Percentiles rank a stretch among this genome's conserved stretches.
Evolutionary conservation across 768 basidiomycete genomes (phyloP).

Genomic region (Lentinula guzmanii): DNA sequence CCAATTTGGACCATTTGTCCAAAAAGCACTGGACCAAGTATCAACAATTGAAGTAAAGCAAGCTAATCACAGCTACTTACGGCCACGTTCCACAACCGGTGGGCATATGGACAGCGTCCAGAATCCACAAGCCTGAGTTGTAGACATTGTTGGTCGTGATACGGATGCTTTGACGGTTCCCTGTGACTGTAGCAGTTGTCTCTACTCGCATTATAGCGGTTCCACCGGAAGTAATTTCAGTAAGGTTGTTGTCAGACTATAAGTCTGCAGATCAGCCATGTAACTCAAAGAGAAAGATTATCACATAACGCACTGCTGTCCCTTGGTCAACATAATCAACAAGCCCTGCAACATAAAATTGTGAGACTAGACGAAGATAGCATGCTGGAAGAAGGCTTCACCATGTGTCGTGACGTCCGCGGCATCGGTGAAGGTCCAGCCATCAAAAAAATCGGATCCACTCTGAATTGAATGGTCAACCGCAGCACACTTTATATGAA

Average conservation of each 20-base stretch:
- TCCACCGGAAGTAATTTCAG: constrained; percentile 61
- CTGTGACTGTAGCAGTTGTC: constrained; percentile 55
- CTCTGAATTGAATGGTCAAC: constrained; percentile 27
- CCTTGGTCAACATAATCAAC: constrained; percentile 62
- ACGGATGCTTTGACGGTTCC: constrained; percentile 69
- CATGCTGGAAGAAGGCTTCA: not conserved
- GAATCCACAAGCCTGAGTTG: constrained; percentile 65
- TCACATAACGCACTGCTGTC: constrained; percentile 42
- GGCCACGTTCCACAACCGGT: constrained; percentile 61
- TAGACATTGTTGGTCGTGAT: constrained; percentile 59
- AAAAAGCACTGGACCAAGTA: not conserved
- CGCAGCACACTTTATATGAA: not conserved
- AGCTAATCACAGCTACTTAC: constrained; percentile 5
- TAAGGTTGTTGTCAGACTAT: constrained; percentile 34
- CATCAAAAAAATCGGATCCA: constrained; percentile 74
- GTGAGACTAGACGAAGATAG: not conserved
- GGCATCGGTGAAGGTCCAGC: constrained; percentile 66
- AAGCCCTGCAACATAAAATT: constrained; percentile 28
- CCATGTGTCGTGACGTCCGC: constrained; percentile 59
- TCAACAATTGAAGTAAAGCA: not conserved
- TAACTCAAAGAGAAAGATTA: not conserved
- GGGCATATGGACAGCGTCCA: constrained; percentile 80
- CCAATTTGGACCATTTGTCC: constrained; percentile 50
- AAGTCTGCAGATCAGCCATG: not conserved
- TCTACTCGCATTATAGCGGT: constrained; percentile 88